phyloP scores from a whole-genome alignment of 83 land plant genomes.

The Thuja plicata region DNA sequence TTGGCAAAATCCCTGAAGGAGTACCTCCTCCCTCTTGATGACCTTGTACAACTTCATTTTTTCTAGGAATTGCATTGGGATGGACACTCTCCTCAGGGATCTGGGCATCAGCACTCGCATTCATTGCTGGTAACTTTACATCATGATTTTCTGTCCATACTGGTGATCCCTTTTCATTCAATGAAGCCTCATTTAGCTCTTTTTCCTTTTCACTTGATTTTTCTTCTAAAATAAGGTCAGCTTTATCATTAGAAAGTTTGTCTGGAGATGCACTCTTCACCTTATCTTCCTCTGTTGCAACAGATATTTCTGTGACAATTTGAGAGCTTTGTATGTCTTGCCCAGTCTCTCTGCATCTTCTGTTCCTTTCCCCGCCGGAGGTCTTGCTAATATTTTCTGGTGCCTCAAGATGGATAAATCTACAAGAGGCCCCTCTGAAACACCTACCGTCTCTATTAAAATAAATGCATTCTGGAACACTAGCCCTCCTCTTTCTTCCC shows the following conservation, averaged over 20 bases:
- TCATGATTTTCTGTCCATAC: not conserved
- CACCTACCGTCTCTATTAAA: conserved; percentile 53
- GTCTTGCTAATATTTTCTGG: conserved; percentile 19
- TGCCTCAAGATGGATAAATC: conserved; percentile 40
- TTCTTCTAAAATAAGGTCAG: not conserved
- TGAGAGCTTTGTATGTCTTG: not conserved
- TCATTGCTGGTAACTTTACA: not conserved
- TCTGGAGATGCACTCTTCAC: not conserved
- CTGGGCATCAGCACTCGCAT: not conserved
- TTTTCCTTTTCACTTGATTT: not conserved
- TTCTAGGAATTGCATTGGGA: not conserved
- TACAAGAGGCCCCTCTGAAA: conserved; percentile 66
- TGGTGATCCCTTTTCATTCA: not conserved
- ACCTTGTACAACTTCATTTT: not conserved
- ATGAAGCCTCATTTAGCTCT: conserved; percentile 9
- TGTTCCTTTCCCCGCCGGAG: not conserved
- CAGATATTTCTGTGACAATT: not conserved
- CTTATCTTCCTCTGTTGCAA: not conserved
- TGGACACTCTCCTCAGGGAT: not conserved
- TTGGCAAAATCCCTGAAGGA: not conserved
- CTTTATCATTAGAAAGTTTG: not conserved
- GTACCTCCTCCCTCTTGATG: not conserved
- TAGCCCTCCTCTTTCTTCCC: conserved; percentile 31
- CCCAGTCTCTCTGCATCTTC: not conserved
- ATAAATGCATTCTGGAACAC: conserved; percentile 34